A percentile compares a stretch with the other conserved stretches of the same genome.
Conservation (phyloP, 179 eudicot genomes). For the Pouteria campechiana region DNA sequence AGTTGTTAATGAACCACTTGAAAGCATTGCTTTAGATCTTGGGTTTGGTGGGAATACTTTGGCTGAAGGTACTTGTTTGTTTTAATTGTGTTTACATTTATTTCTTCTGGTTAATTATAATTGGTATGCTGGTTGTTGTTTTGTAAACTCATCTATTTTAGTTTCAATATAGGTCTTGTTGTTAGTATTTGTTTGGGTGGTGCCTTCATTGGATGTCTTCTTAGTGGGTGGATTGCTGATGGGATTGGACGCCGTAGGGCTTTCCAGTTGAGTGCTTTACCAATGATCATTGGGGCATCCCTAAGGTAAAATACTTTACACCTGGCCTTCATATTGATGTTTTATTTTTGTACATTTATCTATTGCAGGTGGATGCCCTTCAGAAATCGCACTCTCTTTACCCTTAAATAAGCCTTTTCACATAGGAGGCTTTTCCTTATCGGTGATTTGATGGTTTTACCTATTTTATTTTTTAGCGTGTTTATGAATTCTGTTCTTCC, state of each 20-base stretch:
- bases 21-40: constrained; percentile 71
- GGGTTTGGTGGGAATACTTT: constrained; percentile 76
- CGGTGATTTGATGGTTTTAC: too few relatives aligned
- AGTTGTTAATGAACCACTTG: constrained; percentile 96
- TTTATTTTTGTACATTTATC: too few relatives aligned
- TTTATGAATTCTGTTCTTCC: too few relatives aligned
- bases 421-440: too few relatives aligned
- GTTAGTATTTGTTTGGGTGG: constrained; percentile 83
- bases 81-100: too few relatives aligned
- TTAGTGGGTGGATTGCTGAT: constrained; percentile 87
- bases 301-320: constrained; percentile 36
- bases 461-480: too few relatives aligned
- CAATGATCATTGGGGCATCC: constrained; percentile 72
- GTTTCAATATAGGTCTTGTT: constrained; percentile 58
- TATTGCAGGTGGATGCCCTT: too few relatives aligned
- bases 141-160: too few relatives aligned
- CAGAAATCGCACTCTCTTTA: too few relatives aligned
- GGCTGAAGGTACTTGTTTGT: constrained; percentile 94
- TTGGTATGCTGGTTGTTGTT: not conserved
- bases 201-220: constrained; percentile 67
- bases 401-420: too few relatives aligned
- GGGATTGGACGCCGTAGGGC: constrained; percentile 78
- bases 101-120: too few relatives aligned
- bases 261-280: constrained; percentile 77
- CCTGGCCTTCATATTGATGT: too few relatives aligned